Conservation (phyloP, 2,329 filamentous ascomycete species). For the Penicillium brasilianum region DNA sequence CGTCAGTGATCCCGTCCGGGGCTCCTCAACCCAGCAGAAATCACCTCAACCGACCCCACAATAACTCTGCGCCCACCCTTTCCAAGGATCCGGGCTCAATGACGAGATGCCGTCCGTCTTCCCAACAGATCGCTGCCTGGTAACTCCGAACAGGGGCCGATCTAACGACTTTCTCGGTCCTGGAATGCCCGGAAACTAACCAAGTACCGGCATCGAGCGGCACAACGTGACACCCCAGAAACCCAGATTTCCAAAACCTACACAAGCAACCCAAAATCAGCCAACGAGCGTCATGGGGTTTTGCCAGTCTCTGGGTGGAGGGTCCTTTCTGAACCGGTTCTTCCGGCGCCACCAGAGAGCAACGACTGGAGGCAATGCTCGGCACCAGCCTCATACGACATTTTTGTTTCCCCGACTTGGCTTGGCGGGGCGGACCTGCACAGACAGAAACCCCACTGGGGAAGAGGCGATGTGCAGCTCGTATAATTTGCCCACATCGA, state of each 20-base stretch:
- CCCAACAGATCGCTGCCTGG: slow-evolving; percentile 3
- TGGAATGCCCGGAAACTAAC: background rate
- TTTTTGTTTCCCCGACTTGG: background rate
- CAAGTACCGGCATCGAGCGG: slow-evolving; percentile 6
- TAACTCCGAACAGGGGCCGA: background rate
- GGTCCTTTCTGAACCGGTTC: slow-evolving; percentile 2
- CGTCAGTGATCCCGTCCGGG: slow-evolving; percentile 5
- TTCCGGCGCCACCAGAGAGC: slow-evolving; percentile 5
- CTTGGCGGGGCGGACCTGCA: slow-evolving; percentile 6
- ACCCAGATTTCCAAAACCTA: background rate
- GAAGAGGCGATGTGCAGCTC: background rate
- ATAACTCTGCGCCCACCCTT: slow-evolving; percentile 16
- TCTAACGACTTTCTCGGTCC: background rate
- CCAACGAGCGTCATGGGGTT: slow-evolving; percentile 2
- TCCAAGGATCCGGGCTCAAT: slow-evolving; percentile 19
- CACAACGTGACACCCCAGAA: background rate
- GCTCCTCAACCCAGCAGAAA: background rate
- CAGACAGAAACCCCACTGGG: slow-evolving; percentile 4
- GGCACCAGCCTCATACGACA: slow-evolving; percentile 18
- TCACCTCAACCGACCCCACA: slow-evolving; percentile 15
- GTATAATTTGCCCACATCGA: slow-evolving; percentile 10
- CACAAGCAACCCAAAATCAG: background rate
- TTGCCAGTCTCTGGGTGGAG: background rate
- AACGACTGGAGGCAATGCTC: too few species aligned
- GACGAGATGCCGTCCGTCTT: slow-evolving; percentile 19